Evolutionary conservation across 1,139 yeast genomes (phyloP).

Genomic region (Hyphopichia khmerensis): DNA sequence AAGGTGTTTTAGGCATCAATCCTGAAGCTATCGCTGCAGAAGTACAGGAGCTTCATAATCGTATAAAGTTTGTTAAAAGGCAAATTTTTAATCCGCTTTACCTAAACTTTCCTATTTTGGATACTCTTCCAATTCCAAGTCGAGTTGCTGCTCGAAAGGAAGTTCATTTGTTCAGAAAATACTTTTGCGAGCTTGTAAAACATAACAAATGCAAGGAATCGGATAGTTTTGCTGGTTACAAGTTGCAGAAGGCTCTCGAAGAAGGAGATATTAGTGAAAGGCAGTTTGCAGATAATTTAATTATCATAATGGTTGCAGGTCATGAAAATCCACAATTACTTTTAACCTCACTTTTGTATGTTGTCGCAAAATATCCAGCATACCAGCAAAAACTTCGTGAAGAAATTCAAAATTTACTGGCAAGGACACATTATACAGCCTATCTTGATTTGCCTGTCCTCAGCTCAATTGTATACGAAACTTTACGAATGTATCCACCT

Average conservation of each 20-base stretch:
- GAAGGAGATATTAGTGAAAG: constrained; percentile 36
- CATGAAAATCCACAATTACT: constrained; percentile 64
- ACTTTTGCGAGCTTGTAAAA: constrained; percentile 24
- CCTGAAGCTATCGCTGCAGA: constrained; percentile 26
- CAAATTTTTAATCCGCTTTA: constrained; percentile 58
- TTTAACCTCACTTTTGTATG: constrained; percentile 47
- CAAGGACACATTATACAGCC: not conserved
- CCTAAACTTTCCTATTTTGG: constrained; percentile 56
- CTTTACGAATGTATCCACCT: constrained; percentile 56
- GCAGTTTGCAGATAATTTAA: constrained; percentile 57
- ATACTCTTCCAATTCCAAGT: constrained; percentile 49
- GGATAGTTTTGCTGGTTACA: constrained; percentile 22
- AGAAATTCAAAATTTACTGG: constrained; percentile 16
- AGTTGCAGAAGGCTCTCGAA: constrained; percentile 37
- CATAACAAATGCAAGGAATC: constrained; percentile 21
- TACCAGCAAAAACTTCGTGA: constrained; percentile 37
- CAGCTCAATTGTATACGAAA: constrained; percentile 45
- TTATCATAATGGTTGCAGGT: constrained; percentile 58
- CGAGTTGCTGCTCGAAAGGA: constrained; percentile 43
- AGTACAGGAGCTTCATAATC: constrained; percentile 34
- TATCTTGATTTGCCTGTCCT: constrained; percentile 14
- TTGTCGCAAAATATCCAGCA: constrained; percentile 39
- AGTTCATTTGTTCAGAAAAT: constrained; percentile 42
- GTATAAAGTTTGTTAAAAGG: constrained; percentile 44
- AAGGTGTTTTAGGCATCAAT: constrained; percentile 51